These are phyloP conservation scores for Albizia julibrissin DNA, from an alignment of 306 rosid species.

Conservation along the genomic window DNA sequence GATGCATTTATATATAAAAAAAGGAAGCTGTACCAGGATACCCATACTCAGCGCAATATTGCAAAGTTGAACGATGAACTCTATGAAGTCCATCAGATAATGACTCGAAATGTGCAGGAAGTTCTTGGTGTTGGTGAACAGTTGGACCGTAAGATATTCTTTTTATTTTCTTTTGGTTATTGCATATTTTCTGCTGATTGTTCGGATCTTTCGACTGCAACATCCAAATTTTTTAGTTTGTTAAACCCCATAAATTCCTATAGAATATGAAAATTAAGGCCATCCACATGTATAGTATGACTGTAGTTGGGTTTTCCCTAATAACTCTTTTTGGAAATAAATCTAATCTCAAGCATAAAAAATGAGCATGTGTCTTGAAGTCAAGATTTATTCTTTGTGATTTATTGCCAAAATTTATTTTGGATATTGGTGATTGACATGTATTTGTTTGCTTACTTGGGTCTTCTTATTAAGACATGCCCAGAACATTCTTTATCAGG, in stretches of 20 bases:
- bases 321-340: neutral
- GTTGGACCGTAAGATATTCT: slow-evolving; percentile 87
- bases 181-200: slow-evolving; percentile 28
- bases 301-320: slow-evolving; percentile 23
- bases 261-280: slow-evolving; percentile 15
- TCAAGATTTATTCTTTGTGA: neutral
- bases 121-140: slow-evolving; percentile 99
- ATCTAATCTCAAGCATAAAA: neutral
- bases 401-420: neutral
- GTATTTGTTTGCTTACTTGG: slow-evolving; percentile 22
- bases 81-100: slow-evolving; percentile 97
- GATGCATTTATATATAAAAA: slow-evolving; percentile 97
- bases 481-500: neutral
- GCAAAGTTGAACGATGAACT: slow-evolving; percentile 97
- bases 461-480: slow-evolving; percentile 8
- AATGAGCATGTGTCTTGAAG: slow-evolving; percentile 15
- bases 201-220: slow-evolving; percentile 11
- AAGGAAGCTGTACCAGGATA: slow-evolving; percentile 97
- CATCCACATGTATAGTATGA: slow-evolving; percentile 3
- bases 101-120: slow-evolving; percentile 99
- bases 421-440: neutral
- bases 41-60: slow-evolving; percentile 94
- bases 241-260: neutral
- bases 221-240: neutral
- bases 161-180: slow-evolving; percentile 32